Evolutionary conservation across 2,329 filamentous ascomycete species (phyloP), one percentile per base, ranked within the genome.

Genomic region (Pseudocercospora fuligena): DNA sequence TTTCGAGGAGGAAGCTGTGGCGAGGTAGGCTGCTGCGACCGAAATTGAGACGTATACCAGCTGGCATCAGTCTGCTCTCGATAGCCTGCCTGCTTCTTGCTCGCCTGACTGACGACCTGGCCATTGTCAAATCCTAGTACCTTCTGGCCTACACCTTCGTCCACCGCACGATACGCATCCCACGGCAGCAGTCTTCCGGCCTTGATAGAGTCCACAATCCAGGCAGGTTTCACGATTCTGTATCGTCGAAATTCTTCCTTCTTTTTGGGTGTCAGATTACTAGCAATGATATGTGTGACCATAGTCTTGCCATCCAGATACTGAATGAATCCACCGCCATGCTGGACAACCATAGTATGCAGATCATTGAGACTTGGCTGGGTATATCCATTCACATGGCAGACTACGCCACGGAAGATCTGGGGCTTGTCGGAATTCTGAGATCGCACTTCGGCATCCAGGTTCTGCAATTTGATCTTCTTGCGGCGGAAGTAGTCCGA

Each of bases 401-500:
- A 93, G 12, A 97, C 93, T 8, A 98, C 86, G 0, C 93, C 93
- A 72, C 90, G 92, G 84, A 99, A 99, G 61, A 99, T 93, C 68
- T 88, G 88, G 9, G 93, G 92, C 70, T 91, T 92, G 71, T 90
- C 89, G 0, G 82, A 80, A 1, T 89, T 87, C 3, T 87, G 83
- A 33, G 90, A 86, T 66, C 94, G 89, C 53, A 97, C 83, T 62
- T 97, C 88, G 8, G 89, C 89, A 80, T 99, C 95, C 31, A 95
- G 87, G 75, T 99, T 99, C 79, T 98, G 95, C 3, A 99, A 86
- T 77, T 99, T 99, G 79, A 97, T 89, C 84, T 97, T 97, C 83
- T 99, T 99, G 64, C 94, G 90, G 59, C 94, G 87, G 77, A 97
- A 96, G 79, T 98, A 99, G 76, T 98, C 94, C 25, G 85, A 81